phyloP scores from a whole-genome alignment of 1,139 yeast species.

The Hemisphaericaspora xylofermentans region DNA sequence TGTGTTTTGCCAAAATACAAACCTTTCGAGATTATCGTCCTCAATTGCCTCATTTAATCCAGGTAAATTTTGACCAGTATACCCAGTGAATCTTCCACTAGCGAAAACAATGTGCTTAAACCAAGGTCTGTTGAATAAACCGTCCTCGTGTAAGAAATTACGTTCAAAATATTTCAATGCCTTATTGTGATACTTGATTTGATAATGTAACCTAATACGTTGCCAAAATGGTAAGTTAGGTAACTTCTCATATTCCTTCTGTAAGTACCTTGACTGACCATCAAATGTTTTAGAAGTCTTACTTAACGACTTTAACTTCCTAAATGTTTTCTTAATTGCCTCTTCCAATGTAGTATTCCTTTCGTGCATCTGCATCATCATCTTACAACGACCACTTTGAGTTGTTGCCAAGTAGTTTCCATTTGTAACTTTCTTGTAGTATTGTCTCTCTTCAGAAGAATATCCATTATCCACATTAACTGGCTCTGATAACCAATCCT shows the following conservation, averaged over 20 bases:
- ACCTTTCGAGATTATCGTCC: slow-evolving; percentile 54
- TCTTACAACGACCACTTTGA: slow-evolving; percentile 5
- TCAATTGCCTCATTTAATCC: slow-evolving; percentile 79
- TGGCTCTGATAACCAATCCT: slow-evolving; percentile 26
- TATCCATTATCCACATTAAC: slow-evolving; percentile 20
- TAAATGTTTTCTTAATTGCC: slow-evolving; percentile 24
- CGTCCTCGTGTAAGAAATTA: slow-evolving; percentile 59
- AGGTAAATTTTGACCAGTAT: slow-evolving; percentile 80
- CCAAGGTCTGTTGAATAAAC: slow-evolving; percentile 73
- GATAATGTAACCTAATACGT: slow-evolving; percentile 37
- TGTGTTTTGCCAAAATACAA: slow-evolving; percentile 58
- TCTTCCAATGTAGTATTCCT: slow-evolving; percentile 28
- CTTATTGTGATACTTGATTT: slow-evolving; percentile 39
- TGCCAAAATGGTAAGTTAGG: slow-evolving; percentile 40
- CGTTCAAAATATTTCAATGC: slow-evolving; percentile 61
- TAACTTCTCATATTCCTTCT: slow-evolving; percentile 33
- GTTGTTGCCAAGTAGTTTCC: slow-evolving; percentile 21
- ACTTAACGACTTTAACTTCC: slow-evolving; percentile 27
- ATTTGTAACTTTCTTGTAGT: slow-evolving; percentile 22
- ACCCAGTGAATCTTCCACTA: slow-evolving; percentile 83
- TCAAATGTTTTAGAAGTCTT: slow-evolving; percentile 39
- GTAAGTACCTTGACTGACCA: slow-evolving; percentile 29
- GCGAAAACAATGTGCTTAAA: slow-evolving; percentile 84
- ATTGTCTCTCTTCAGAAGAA: slow-evolving; percentile 21
- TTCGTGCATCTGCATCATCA: slow-evolving; percentile 8